These are phyloP conservation scores for Nothophaeocryptopus gaeumannii DNA, from an alignment of 2,329 filamentous ascomycete genomes.

Conservation along the genomic window DNA sequence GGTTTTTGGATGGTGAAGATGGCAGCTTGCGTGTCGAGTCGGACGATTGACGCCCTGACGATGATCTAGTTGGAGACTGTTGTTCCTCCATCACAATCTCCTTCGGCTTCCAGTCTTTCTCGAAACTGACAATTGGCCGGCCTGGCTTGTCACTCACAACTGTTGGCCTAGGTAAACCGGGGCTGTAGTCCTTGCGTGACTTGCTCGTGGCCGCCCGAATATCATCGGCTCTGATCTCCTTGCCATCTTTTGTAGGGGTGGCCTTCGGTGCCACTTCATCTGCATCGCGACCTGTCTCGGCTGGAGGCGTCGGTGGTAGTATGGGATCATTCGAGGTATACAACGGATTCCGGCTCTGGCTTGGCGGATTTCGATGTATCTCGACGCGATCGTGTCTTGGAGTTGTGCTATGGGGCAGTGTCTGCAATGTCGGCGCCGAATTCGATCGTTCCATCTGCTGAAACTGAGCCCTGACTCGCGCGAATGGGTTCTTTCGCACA, in stretches of 20 bases:
- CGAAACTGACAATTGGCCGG: conserved; percentile 95
- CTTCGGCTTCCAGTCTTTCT: conserved; percentile 74
- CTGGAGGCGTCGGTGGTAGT: conserved; percentile 35
- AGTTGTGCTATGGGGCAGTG: conserved; percentile 21
- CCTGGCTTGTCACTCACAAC: conserved; percentile 87
- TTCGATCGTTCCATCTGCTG: conserved; percentile 45
- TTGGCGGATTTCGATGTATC: conserved; percentile 79
- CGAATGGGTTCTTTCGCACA: conserved; percentile 64
- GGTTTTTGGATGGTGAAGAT: conserved; percentile 2
- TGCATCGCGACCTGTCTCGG: conserved; percentile 34
- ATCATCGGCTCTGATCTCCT: conserved; percentile 59
- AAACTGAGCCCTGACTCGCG: conserved; percentile 56
- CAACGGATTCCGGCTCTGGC: conserved; percentile 74
- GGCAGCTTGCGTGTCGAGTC: neutral
- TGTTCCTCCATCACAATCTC: conserved; percentile 67
- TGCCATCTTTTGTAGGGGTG: conserved; percentile 53
- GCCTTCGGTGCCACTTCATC: conserved; percentile 39
- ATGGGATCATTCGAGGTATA: conserved; percentile 67
- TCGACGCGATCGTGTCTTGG: conserved; percentile 56
- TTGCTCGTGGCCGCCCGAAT: conserved; percentile 89
- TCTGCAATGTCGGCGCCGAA: conserved; percentile 43
- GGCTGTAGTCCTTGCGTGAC: conserved; percentile 78
- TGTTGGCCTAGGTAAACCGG: conserved; percentile 81
- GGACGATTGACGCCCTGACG: neutral
- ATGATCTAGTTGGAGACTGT: neutral